Percentiles rank a stretch among this genome's conserved stretches.
phyloP scores from a whole-genome alignment of 164 flowering plant species.

The Tetracentron sinense region DNA sequence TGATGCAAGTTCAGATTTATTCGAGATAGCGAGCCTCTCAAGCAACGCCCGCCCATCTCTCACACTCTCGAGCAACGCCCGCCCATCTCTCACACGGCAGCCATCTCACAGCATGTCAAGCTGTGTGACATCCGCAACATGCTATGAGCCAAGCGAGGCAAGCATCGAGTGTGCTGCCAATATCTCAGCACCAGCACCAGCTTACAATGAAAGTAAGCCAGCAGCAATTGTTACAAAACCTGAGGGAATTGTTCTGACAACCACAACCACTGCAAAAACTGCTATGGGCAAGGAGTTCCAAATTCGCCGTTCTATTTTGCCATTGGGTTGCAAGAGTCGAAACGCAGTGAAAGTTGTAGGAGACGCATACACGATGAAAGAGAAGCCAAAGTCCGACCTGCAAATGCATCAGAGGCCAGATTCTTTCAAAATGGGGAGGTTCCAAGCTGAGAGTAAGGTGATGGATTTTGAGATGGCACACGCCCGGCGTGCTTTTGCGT shows the following conservation, averaged over 20 bases:
- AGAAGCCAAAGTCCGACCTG: constrained; percentile 9
- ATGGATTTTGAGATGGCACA: constrained; percentile 17
- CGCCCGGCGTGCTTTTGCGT: constrained; percentile 14
- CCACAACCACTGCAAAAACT: constrained; percentile 9
- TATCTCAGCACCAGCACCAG: constrained; percentile 38
- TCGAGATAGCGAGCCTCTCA: constrained; percentile 71
- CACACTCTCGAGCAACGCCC: constrained; percentile 23
- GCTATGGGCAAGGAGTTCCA: constrained; percentile 15
- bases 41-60: constrained; percentile 38
- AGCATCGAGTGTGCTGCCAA: constrained; percentile 76
- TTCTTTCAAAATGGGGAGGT: constrained; percentile 18
- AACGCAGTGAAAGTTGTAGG: constrained; percentile 57
- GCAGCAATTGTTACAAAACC: background rate
- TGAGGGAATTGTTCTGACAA: background rate
- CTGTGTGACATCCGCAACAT: constrained; percentile 35
- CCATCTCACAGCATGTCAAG: constrained; percentile 32
- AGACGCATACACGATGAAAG: constrained; percentile 24
- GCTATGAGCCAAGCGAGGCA: constrained; percentile 86
- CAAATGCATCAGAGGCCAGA: constrained; percentile 19
- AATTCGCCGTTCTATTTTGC: constrained; percentile 14
- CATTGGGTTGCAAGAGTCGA: constrained; percentile 47
- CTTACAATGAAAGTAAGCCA: constrained; percentile 28
- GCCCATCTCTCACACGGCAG: constrained; percentile 39
- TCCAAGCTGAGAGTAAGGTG: constrained; percentile 30
- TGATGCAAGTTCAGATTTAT: constrained; percentile 82